Conservation (phyloP, 768 basidiomycete species). For the Imleria badia region DNA sequence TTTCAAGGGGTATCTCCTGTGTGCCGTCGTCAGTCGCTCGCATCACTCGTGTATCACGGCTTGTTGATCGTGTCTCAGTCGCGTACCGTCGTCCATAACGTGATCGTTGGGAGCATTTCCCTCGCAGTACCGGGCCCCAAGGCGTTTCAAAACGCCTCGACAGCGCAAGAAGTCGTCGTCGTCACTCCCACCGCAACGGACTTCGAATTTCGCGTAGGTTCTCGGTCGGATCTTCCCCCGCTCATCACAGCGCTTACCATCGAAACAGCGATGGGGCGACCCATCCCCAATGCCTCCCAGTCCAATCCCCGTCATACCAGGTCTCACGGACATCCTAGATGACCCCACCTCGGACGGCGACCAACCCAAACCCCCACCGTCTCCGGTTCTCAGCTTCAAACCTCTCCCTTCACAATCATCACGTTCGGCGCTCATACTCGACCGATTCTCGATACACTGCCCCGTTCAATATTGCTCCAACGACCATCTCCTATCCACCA, state of each 20-base stretch:
- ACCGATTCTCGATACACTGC: conserved; percentile 70
- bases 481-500: conserved; percentile 60
- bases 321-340: conserved; percentile 14
- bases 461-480: conserved; percentile 73
- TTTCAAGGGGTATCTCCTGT: conserved; percentile 71
- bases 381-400: conserved; percentile 48
- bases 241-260: conserved; percentile 5
- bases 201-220: conserved; percentile 53
- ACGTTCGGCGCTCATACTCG: conserved; percentile 77
- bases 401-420: conserved; percentile 69
- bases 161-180: conserved; percentile 78
- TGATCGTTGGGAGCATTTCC: conserved; percentile 75
- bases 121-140: conserved; percentile 74
- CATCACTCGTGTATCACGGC: neutral
- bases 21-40: conserved; percentile 60
- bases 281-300: conserved; percentile 61
- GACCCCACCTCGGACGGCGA: conserved; percentile 6
- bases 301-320: conserved; percentile 35
- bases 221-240: conserved; percentile 7
- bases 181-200: conserved; percentile 58
- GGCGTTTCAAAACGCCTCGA: conserved; percentile 77
- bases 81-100: conserved; percentile 71
- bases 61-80: conserved; percentile 33
- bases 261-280: conserved; percentile 63
- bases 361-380: neutral